Evolutionary conservation across 495 filamentous ascomycete species (phyloP).

Genomic region (Neurospora sp.): DNA sequence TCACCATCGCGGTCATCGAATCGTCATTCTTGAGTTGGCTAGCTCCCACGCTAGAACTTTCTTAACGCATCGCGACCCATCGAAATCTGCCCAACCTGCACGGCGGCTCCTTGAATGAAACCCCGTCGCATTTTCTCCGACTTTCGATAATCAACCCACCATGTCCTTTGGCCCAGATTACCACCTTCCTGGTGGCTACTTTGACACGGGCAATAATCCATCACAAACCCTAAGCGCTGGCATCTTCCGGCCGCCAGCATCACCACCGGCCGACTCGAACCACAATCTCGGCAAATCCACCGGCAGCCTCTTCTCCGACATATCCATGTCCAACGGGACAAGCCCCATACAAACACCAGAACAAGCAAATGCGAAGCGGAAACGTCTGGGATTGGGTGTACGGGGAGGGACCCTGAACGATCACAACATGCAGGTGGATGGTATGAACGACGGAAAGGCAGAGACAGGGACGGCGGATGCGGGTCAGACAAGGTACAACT

Average conservation of each 20-base stretch:
- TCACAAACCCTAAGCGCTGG: conserved; percentile 38
- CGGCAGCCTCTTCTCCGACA: conserved; percentile 37
- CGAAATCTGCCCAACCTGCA: not conserved
- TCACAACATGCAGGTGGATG: conserved; percentile 24
- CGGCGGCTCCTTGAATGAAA: not conserved
- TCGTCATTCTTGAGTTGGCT: not conserved
- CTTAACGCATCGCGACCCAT: not conserved
- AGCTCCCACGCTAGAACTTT: not conserved
- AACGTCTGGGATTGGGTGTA: conserved; percentile 18
- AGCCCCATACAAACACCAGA: not conserved
- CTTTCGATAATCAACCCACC: conserved; percentile 2
- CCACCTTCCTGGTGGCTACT: conserved; percentile 40
- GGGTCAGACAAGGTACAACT: conserved; percentile 27
- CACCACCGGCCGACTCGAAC: conserved; percentile 51
- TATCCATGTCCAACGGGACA: conserved; percentile 19
- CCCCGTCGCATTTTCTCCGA: not conserved
- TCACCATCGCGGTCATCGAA: not conserved
- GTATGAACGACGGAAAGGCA: conserved; percentile 12
- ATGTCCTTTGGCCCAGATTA: conserved; percentile 35
- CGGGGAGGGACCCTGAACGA: conserved; percentile 24
- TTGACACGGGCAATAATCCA: conserved; percentile 29
- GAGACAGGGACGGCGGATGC: conserved; percentile 11
- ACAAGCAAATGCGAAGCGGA: conserved; percentile 28
- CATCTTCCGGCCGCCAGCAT: conserved; percentile 61
- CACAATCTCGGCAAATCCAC: conserved; percentile 50